A percentile compares a stretch with the other conserved stretches of the same genome.
phyloP scores from a whole-genome alignment of 768 basidiomycete genomes.

The Podaxis sp. region DNA sequence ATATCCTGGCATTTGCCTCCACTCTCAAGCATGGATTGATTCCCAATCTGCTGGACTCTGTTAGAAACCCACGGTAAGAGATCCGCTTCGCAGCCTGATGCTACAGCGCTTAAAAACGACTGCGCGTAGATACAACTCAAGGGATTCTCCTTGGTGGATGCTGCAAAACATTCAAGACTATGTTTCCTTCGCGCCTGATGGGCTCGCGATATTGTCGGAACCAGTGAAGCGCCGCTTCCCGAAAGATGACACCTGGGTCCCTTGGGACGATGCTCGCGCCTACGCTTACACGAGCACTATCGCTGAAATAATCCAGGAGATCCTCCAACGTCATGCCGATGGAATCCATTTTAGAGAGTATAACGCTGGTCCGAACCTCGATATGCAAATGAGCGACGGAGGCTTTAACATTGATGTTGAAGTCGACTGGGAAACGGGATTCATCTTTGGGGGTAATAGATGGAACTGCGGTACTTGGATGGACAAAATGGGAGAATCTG shows the following conservation, averaged over 20 bases:
- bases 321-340: conserved; percentile 88
- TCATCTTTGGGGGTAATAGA: conserved; percentile 84
- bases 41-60: conserved; percentile 92
- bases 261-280: conserved; percentile 84
- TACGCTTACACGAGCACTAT: conserved; percentile 80
- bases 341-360: conserved; percentile 95
- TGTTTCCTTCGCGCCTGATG: conserved; percentile 78
- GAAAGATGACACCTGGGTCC: conserved; percentile 88
- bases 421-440: conserved; percentile 95
- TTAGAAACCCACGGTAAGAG: conserved; percentile 73
- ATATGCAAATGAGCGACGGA: conserved; percentile 91
- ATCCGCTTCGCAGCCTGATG: neutral
- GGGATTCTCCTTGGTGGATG: conserved; percentile 99
- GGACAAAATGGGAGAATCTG: conserved; percentile 98
- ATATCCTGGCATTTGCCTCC: conserved; percentile 91
- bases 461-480: conserved; percentile 95
- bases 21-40: conserved; percentile 95
- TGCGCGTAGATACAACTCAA: conserved; percentile 77
- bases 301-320: conserved; percentile 96
- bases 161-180: conserved; percentile 98
- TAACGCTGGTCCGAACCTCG: conserved; percentile 95
- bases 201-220: conserved; percentile 75
- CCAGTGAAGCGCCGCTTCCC: conserved; percentile 92
- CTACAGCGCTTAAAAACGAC: neutral
- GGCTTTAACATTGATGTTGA: conserved; percentile 93